phyloP scores from a whole-genome alignment of 768 basidiomycete genomes.

The Mrakia blollopis region DNA sequence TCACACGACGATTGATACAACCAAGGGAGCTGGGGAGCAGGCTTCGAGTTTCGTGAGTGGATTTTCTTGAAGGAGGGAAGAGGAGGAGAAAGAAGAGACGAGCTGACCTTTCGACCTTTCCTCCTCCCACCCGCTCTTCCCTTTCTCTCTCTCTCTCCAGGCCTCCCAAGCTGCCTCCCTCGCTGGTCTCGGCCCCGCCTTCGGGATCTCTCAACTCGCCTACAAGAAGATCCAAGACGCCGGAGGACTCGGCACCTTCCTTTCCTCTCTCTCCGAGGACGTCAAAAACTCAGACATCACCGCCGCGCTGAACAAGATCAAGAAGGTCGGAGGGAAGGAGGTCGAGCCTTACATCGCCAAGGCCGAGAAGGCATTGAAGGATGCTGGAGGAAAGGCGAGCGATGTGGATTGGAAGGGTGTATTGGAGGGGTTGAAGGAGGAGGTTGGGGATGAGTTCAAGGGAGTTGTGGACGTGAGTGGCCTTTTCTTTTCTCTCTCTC shows the following conservation, averaged over 20 bases:
- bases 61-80: background rate
- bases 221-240: slow-evolving; percentile 31
- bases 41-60: slow-evolving; percentile 20
- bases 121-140: slow-evolving; percentile 15
- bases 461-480: slow-evolving; percentile 40
- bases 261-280: slow-evolving; percentile 33
- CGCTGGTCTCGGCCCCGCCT: slow-evolving; percentile 29
- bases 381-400: slow-evolving; percentile 40
- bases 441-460: slow-evolving; percentile 40
- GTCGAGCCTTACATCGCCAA: slow-evolving; percentile 40
- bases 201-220: slow-evolving; percentile 28
- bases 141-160: slow-evolving; percentile 17
- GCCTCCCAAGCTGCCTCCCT: slow-evolving; percentile 33
- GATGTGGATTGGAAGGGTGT: slow-evolving; percentile 43
- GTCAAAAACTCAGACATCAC: slow-evolving; percentile 41
- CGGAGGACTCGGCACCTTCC: slow-evolving; percentile 41
- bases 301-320: slow-evolving; percentile 40
- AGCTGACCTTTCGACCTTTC: background rate
- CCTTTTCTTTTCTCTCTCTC: background rate
- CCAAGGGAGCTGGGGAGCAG: slow-evolving; percentile 36
- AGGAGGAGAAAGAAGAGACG: no score
- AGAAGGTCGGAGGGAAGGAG: slow-evolving; percentile 42
- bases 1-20: slow-evolving; percentile 35
- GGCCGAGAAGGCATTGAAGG: slow-evolving; percentile 41
- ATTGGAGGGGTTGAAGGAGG: slow-evolving; percentile 39